phyloP scores from a whole-genome alignment of 1,139 yeast species.

The Hansenula lynferdii region DNA sequence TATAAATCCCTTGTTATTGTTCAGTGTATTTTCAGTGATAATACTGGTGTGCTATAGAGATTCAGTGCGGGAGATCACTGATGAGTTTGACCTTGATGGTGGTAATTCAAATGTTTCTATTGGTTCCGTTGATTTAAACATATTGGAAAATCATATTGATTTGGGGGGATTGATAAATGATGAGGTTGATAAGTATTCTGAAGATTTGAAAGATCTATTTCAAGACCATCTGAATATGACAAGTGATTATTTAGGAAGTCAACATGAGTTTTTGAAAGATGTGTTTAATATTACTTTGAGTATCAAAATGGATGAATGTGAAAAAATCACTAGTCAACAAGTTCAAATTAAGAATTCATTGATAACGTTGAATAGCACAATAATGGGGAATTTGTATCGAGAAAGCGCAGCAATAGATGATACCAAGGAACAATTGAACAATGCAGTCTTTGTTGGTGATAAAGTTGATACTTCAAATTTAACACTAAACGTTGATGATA shows the following conservation, averaged over 20 bases:
- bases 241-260: neutral
- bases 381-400: conserved; percentile 1
- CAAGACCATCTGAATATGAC: neutral
- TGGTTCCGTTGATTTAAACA: neutral
- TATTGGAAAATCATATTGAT: neutral
- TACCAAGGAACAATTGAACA: conserved; percentile 3
- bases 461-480: conserved; percentile 7
- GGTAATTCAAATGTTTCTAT: neutral
- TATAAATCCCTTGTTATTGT: conserved; percentile 4
- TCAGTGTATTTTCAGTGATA: conserved; percentile 1
- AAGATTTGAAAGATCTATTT: neutral
- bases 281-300: neutral
- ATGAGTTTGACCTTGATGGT: neutral
- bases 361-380: conserved; percentile 1
- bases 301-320: neutral
- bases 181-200: neutral
- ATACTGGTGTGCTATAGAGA: neutral
- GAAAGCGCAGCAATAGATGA: conserved; percentile 2
- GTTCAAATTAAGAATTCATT: neutral
- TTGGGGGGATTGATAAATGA: neutral
- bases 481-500: conserved; percentile 4
- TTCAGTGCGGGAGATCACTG: neutral
- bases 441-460: conserved; percentile 10
- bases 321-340: neutral
- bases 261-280: neutral